These are phyloP conservation scores for Amanita fuliginea DNA, from an alignment of 768 basidiomycete species.

Conservation along the genomic window DNA sequence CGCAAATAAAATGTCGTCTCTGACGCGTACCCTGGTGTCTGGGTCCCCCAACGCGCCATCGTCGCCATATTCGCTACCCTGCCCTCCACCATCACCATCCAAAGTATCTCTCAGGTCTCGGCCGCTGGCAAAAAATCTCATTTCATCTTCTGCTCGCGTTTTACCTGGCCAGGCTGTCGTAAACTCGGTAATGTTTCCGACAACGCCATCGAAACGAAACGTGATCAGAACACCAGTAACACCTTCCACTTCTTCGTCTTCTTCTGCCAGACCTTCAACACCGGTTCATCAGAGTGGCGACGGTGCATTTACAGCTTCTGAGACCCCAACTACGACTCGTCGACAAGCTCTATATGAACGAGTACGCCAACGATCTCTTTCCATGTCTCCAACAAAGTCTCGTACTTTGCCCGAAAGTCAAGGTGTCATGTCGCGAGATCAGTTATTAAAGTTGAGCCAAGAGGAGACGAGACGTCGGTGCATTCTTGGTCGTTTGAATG, in stretches of 20 bases:
- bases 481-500: slow-evolving; percentile 63
- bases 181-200: slow-evolving; percentile 41
- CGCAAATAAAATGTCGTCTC: slow-evolving; percentile 45
- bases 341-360: slow-evolving; percentile 77
- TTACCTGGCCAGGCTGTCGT: slow-evolving; percentile 35
- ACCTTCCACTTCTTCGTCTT: slow-evolving; percentile 36
- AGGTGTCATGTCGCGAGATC: slow-evolving; percentile 48
- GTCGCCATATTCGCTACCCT: slow-evolving; percentile 31
- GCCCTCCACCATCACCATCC: slow-evolving; percentile 27
- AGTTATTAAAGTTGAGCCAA: slow-evolving; percentile 61
- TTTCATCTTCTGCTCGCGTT: slow-evolving; percentile 38
- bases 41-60: slow-evolving; percentile 55
- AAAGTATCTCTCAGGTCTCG: slow-evolving; percentile 28
- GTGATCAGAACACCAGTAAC: slow-evolving; percentile 29
- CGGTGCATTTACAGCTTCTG: slow-evolving; percentile 42
- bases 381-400: slow-evolving; percentile 51
- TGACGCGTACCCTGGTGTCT: slow-evolving; percentile 63
- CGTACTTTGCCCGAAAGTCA: slow-evolving; percentile 25
- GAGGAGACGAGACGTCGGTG: slow-evolving; percentile 72
- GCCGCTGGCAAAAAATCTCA: slow-evolving; percentile 23
- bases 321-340: slow-evolving; percentile 66
- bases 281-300: slow-evolving; percentile 53
- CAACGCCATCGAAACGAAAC: slow-evolving; percentile 49
- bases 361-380: slow-evolving; percentile 61
- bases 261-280: slow-evolving; percentile 40